Base-by-base conservation (phyloP, 345 rosid genomes). In the Arabis hirsuta region DNA sequence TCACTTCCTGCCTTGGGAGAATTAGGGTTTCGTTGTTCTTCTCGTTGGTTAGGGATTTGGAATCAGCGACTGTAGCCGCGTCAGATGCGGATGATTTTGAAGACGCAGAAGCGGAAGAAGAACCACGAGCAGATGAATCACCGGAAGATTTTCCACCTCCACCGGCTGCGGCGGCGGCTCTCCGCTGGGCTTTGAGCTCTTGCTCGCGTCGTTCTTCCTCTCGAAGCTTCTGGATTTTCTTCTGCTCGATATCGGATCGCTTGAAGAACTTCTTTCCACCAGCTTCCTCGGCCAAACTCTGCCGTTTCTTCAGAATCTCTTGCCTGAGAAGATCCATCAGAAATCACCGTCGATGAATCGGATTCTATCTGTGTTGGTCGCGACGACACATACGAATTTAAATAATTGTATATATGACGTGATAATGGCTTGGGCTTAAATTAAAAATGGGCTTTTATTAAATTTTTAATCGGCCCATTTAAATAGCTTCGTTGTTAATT, bases 221-320 rank as follows among this genome's bases (percentile, higher is more conserved):
- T 34, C 97, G 96, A 57, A 91, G 90, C 84, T 89, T 88, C 71
- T 89, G 95, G 71, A 91, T 77, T 79, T 83, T 78, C 77, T 89
- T 91, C 85, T 89, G 90, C 66, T 94, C 96, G 76, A 94, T 88
- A 51, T 94, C 98, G 61, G 96, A 88, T 41, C 96, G 86, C 84
- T 88, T 91, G 87, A 84, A 89, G 71, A 89, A 57, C 46, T 90
- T 90, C 62, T 77, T 87, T 3, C 98, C 95, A 72, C 97, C 98
- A 51, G 93, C 72, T n/a, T 89, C 85, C 57, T 84, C 84, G 32
- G 89, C 84, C 3, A 95, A 83, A 71, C 77, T 42, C 69, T 89
- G 81, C 12, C 96, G 88, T 79, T 89, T 91, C 88, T 79, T 89
- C 56, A 78, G 80, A 62, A 94, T 90, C 12, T 91, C 98, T 78